Percentiles rank a stretch among this genome's conserved stretches.
Evolutionary conservation across 2,329 filamentous ascomycete genomes (phyloP).

Genomic region (Fusarium annulatum): DNA sequence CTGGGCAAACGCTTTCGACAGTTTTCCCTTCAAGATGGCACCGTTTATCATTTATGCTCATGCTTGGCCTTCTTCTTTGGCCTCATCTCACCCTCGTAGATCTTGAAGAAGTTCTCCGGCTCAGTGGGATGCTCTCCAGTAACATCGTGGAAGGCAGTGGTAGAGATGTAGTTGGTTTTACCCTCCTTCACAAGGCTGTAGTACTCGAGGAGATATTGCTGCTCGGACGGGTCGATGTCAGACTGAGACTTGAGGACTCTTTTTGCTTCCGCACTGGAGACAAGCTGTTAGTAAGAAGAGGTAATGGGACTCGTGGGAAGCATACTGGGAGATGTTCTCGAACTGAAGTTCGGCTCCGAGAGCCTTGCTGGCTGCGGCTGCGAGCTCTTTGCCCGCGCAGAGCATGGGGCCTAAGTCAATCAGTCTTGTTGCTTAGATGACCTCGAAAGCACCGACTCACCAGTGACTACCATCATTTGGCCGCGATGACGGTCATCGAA

Average conservation of each 20-base stretch:
- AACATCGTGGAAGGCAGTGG: not conserved
- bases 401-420: no score
- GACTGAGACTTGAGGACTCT: conserved; percentile 11
- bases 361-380: no score
- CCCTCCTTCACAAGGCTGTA: conserved; percentile 24
- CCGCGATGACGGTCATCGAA: no score
- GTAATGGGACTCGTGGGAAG: not conserved
- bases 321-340: no score
- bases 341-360: no score
- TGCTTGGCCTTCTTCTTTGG: conserved; percentile 28
- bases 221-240: not conserved
- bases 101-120: conserved; percentile 16
- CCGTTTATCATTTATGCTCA: not conserved
- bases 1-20: no score
- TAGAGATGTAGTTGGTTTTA: conserved; percentile 14
- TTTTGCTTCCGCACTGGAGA: conserved; percentile 7
- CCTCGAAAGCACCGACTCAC: no score
- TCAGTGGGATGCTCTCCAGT: conserved; percentile 13
- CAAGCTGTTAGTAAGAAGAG: not conserved
- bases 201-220: conserved; percentile 15
- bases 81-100: conserved; percentile 12
- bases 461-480: no score
- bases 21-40: fast-evolving
- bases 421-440: no score
- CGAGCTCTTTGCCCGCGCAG: no score